These are phyloP conservation scores for Hibiscus trionum DNA, from an alignment of 345 rosid species.

Conservation along the genomic window DNA sequence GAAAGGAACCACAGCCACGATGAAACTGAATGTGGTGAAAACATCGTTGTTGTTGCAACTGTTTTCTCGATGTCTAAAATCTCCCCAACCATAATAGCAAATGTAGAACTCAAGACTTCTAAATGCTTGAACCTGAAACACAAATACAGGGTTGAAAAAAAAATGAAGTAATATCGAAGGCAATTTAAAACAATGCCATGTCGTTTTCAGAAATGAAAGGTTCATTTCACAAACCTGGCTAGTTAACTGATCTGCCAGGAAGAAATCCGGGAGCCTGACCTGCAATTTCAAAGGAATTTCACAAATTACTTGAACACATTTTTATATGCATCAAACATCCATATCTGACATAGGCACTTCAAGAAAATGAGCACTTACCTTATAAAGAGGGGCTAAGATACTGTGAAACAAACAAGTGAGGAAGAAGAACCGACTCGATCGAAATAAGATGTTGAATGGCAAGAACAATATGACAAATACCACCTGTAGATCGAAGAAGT, in stretches of 20 bases:
- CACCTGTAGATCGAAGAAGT: neutral
- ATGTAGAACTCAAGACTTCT: conserved; percentile 67
- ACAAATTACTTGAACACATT: neutral
- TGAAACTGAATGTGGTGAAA: conserved; percentile 39
- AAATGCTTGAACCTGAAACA: conserved; percentile 56
- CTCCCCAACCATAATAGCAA: neutral
- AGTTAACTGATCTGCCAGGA: neutral
- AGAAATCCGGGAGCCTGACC: neutral
- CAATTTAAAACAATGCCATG: neutral
- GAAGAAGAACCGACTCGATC: neutral
- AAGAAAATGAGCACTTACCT: neutral
- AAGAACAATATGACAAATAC: neutral
- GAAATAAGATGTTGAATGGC: neutral
- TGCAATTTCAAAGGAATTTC: neutral
- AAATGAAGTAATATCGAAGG: too few relatives aligned
- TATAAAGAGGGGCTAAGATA: neutral
- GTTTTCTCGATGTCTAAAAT: neutral
- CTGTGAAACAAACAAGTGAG: neutral
- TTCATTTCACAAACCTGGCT: neutral
- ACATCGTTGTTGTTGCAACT: conserved; percentile 17
- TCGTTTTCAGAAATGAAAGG: neutral
- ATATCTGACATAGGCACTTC: neutral
- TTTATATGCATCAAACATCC: neutral
- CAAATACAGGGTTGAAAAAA: too few relatives aligned
- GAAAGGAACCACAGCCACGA: conserved; percentile 57